phyloP scores from a whole-genome alignment of 2,329 filamentous ascomycete species.

The Fusarium anguioides region DNA sequence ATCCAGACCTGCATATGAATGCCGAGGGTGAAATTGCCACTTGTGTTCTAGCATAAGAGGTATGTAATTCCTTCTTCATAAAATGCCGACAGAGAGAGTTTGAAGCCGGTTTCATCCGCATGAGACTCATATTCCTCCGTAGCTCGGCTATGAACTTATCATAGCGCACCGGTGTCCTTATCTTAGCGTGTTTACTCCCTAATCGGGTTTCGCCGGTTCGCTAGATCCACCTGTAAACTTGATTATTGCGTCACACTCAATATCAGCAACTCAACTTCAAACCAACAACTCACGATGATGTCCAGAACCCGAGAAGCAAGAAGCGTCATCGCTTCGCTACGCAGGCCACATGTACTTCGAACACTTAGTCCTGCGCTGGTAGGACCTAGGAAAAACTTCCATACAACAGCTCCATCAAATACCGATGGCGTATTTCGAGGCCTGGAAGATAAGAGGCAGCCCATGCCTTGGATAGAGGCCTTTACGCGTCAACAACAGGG shows the following conservation, averaged over 20 bases:
- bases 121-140: not conserved
- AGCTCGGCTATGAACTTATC: not conserved
- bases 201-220: slow-evolving; percentile 7
- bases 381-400: slow-evolving; percentile 29
- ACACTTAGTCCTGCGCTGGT: not conserved
- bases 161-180: not conserved
- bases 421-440: slow-evolving; percentile 48
- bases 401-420: slow-evolving; percentile 22
- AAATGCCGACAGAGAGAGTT: not conserved
- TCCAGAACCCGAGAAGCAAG: slow-evolving; percentile 7
- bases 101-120: slow-evolving; percentile 16
- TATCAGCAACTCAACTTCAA: slow-evolving; percentile 1
- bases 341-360: not conserved
- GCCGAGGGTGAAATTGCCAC: not conserved
- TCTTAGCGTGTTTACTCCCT: not conserved
- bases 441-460: slow-evolving; percentile 42
- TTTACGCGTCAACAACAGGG: slow-evolving; percentile 39
- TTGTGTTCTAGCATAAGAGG: not conserved
- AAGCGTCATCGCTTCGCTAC: slow-evolving; percentile 10
- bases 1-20: rapidly evolving
- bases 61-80: not conserved
- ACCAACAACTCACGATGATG: slow-evolving; percentile 22
- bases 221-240: slow-evolving; percentile 1
- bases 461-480: slow-evolving; percentile 47
- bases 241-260: slow-evolving; percentile 20